Conservation (phyloP, 495 filamentous ascomycete species). For the Aspergillus coremiiformis region DNA sequence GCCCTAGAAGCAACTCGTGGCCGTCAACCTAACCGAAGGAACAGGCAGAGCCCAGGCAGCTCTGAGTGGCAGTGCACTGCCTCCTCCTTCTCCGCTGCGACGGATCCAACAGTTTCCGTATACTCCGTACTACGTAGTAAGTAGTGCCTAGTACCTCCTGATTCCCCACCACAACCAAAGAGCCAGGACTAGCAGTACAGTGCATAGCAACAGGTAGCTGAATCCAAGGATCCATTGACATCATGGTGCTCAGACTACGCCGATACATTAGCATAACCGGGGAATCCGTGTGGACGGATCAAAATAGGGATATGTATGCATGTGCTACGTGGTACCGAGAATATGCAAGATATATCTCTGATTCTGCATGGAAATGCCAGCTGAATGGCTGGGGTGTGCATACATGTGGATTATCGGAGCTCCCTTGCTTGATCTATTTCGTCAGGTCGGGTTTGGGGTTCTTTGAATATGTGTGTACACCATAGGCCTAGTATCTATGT, state of each 20-base stretch:
- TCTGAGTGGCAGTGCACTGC: background rate
- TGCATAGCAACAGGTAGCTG: too few species aligned
- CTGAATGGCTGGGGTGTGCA: too few species aligned
- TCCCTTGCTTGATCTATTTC: background rate
- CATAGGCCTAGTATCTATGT: too few species aligned
- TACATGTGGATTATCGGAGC: too few species aligned
- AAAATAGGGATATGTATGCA: too few species aligned
- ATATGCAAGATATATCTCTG: background rate
- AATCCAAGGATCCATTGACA: too few species aligned
- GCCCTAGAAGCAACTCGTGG: background rate
- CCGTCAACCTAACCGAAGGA: background rate
- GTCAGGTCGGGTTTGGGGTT: too few species aligned
- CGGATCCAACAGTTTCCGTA: too few species aligned
- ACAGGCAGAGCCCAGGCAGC: background rate
- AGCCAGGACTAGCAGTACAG: background rate
- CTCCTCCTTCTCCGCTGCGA: background rate
- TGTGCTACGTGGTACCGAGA: background rate
- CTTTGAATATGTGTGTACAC: too few species aligned
- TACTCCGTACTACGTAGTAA: too few species aligned
- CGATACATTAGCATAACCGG: background rate
- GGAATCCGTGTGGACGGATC: background rate
- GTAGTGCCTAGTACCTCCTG: too few species aligned
- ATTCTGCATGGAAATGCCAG: too few species aligned
- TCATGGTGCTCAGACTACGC: background rate
- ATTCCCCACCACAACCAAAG: background rate